Evolutionary conservation across 2,329 filamentous ascomycete species (phyloP).

Genomic region (Diaporthe capsici): DNA sequence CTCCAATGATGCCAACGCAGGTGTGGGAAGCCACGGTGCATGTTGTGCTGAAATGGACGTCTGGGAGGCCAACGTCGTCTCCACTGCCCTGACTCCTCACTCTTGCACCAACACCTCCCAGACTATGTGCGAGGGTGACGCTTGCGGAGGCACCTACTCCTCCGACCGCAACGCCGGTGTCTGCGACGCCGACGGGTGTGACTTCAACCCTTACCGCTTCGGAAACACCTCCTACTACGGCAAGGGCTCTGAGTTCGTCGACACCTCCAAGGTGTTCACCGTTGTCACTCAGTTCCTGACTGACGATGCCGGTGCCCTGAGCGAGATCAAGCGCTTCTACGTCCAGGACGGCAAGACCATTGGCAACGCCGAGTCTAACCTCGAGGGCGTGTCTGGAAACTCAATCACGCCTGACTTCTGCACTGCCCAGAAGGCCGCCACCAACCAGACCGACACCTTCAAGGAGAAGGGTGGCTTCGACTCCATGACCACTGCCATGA

Average conservation of each 20-base stretch:
- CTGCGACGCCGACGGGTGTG: conserved; percentile 79
- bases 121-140: conserved; percentile 63
- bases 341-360: conserved; percentile 74
- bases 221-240: conserved; percentile 76
- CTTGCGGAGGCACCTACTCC: conserved; percentile 68
- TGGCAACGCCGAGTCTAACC: conserved; percentile 62
- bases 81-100: conserved; percentile 76
- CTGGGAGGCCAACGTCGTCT: conserved; percentile 77
- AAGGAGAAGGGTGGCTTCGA: conserved; percentile 68
- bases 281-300: conserved; percentile 76
- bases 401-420: conserved; percentile 72
- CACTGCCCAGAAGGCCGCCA: conserved; percentile 68
- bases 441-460: conserved; percentile 70
- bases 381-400: conserved; percentile 57
- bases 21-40: conserved; percentile 64
- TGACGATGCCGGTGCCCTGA: conserved; percentile 64
- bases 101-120: conserved; percentile 68
- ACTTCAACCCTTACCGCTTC: conserved; percentile 79
- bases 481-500: conserved; percentile 65
- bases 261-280: conserved; percentile 72
- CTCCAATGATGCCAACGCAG: conserved; percentile 67
- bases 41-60: conserved; percentile 74
- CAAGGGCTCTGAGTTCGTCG: conserved; percentile 64
- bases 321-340: conserved; percentile 75
- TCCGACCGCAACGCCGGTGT: conserved; percentile 70